Percentiles rank a stretch among this genome's conserved stretches.
phyloP scores from a whole-genome alignment of 2,329 filamentous ascomycete genomes.

The Sphaerulina populicola region DNA sequence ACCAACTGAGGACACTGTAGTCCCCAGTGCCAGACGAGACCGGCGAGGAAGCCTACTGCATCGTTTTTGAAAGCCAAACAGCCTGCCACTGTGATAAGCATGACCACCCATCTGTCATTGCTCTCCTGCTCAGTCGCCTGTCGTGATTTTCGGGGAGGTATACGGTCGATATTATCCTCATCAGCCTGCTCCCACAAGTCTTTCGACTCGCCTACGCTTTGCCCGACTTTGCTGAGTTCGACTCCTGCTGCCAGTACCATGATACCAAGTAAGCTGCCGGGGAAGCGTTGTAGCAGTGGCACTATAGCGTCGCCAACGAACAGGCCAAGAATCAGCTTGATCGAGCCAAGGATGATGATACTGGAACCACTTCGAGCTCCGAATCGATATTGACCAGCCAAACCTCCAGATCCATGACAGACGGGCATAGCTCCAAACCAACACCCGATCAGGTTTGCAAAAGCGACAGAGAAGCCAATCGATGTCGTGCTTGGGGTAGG shows the following conservation, averaged over 20 bases:
- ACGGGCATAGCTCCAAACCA: constrained; percentile 95
- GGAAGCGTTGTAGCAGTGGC: constrained; percentile 61
- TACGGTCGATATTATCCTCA: constrained; percentile 26
- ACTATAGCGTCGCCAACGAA: constrained; percentile 68
- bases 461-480: constrained; percentile 70
- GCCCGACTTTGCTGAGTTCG: constrained; percentile 77
- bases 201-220: constrained; percentile 68
- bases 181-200: constrained; percentile 44
- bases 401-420: constrained; percentile 83
- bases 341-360: constrained; percentile 65
- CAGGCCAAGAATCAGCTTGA: constrained; percentile 70
- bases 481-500: constrained; percentile 61
- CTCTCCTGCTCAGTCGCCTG: constrained; percentile 59
- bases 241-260: constrained; percentile 86
- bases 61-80: constrained; percentile 85
- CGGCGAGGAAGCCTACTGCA: constrained; percentile 74
- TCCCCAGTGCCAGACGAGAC: constrained; percentile 68
- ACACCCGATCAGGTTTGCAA: constrained; percentile 75
- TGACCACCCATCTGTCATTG: constrained; percentile 72
- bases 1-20: constrained; percentile 37
- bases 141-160: constrained; percentile 39
- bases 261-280: constrained; percentile 67
- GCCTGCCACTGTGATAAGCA: constrained; percentile 77
- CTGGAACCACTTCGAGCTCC: constrained; percentile 81
- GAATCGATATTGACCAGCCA: constrained; percentile 86